Evolutionary conservation across 2,329 filamentous ascomycete species (phyloP).

Genomic region (Penicillium brasilianum): DNA sequence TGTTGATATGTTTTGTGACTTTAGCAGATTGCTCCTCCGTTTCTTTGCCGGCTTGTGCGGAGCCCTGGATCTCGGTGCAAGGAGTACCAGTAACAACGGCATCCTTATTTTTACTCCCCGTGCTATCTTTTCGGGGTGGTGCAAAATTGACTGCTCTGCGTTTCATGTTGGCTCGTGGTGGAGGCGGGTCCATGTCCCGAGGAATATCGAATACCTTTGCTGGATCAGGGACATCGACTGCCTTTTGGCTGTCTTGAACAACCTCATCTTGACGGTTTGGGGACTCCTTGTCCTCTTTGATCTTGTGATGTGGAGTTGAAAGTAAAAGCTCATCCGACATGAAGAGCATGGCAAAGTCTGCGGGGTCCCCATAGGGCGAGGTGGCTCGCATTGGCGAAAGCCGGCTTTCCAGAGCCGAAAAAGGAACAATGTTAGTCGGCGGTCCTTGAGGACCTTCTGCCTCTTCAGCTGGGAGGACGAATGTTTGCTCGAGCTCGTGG

Average conservation of each 20-base stretch:
- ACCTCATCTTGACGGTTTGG: neutral
- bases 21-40: conserved; percentile 14
- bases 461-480: neutral
- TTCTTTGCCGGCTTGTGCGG: conserved; percentile 9
- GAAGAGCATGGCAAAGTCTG: conserved; percentile 39
- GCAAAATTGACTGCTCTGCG: conserved; percentile 37
- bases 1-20: conserved; percentile 24
- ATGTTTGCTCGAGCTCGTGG: conserved; percentile 28
- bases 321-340: conserved; percentile 25
- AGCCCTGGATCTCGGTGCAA: conserved; percentile 1
- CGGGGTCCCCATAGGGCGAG: conserved; percentile 28
- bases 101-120: neutral
- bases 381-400: conserved; percentile 22
- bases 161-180: conserved; percentile 13
- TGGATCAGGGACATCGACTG: neutral
- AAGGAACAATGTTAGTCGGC: conserved; percentile 36
- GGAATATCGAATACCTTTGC: conserved; percentile 3
- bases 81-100: neutral
- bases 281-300: neutral
- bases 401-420: conserved; percentile 36
- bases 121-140: neutral
- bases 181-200: neutral
- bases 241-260: neutral
- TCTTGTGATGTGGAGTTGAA: conserved; percentile 5
- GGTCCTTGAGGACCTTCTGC: neutral